A percentile compares a stretch with the other conserved stretches of the same genome.
Conservation (phyloP, 768 basidiomycete genomes). For the Auriscalpium vulgare region DNA sequence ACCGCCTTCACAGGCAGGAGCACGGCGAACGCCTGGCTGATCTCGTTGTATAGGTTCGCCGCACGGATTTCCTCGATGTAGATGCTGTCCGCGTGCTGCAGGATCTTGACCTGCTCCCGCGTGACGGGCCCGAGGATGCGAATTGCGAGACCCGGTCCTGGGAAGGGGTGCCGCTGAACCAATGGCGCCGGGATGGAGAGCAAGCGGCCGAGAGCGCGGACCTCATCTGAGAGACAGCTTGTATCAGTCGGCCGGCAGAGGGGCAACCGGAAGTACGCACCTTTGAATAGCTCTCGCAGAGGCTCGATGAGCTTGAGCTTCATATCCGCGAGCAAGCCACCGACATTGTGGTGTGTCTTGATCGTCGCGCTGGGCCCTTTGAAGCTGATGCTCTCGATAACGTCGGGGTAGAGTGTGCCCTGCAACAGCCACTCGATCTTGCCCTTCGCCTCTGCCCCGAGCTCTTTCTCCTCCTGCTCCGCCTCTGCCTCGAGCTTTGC, state of each 20-base stretch:
- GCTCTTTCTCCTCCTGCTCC: conserved; percentile 58
- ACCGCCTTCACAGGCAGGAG: conserved; percentile 94
- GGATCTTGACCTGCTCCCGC: conserved; percentile 83
- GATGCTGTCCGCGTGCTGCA: conserved; percentile 89
- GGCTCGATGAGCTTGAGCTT: conserved; percentile 98
- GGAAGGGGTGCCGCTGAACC: conserved; percentile 97
- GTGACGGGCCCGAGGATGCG: conserved; percentile 96
- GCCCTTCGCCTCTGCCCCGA: conserved; percentile 68
- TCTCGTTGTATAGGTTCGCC: conserved; percentile 87
- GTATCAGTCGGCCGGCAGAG: background rate
- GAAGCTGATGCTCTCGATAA: conserved; percentile 99
- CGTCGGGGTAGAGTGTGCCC: conserved; percentile 97
- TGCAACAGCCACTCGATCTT: conserved; percentile 96
- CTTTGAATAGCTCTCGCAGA: conserved; percentile 95
- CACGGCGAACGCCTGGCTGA: conserved; percentile 95
- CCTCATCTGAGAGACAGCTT: conserved; percentile 62
- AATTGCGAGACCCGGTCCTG: conserved; percentile 95
- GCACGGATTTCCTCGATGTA: conserved; percentile 97
- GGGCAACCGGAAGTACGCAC: conserved; percentile 29
- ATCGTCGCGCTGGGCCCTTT: conserved; percentile 98
- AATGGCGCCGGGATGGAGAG: conserved; percentile 88
- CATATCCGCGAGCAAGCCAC: conserved; percentile 94
- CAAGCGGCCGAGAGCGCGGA: conserved; percentile 84
- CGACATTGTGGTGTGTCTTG: conserved; percentile 99
- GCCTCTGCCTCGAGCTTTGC: conserved; percentile 78